These are phyloP conservation scores for Austropuccinia psidii DNA, from an alignment of 1,284 basidiomycete genomes.

Conservation along the genomic window DNA sequence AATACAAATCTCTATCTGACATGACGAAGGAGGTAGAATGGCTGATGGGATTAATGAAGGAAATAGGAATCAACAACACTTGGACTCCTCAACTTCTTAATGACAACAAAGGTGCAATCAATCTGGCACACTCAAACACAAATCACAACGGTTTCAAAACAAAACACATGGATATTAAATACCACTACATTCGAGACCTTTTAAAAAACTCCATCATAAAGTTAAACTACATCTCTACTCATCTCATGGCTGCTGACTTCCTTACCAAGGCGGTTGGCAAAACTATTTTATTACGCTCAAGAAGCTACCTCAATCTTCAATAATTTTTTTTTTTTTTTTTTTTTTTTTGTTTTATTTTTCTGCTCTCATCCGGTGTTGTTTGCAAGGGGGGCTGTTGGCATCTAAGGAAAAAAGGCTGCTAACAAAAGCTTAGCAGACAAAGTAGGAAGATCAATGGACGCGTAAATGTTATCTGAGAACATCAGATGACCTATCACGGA, in stretches of 20 bases:
- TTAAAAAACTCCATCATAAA: constrained; percentile 45
- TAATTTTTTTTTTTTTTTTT: no score
- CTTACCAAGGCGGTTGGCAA: constrained; percentile 52
- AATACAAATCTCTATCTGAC: constrained; percentile 53
- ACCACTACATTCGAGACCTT: constrained; percentile 50
- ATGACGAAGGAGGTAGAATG: constrained; percentile 50
- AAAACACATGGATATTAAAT: constrained; percentile 52
- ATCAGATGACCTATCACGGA: no score
- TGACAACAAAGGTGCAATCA: constrained; percentile 50
- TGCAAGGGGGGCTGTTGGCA: no score
- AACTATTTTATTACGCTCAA: no score
- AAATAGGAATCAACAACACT: constrained; percentile 39
- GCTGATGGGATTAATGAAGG: constrained; percentile 44
- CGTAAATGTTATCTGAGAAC: no score
- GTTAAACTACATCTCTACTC: constrained; percentile 44
- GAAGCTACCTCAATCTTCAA: no score
- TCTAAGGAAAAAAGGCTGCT: no score
- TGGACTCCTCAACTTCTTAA: constrained; percentile 39
- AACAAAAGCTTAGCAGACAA: no score
- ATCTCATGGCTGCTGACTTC: constrained; percentile 50
- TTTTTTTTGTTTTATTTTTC: no score
- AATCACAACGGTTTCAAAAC: constrained; percentile 43
- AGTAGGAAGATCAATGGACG: no score
- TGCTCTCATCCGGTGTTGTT: no score
- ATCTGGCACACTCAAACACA: constrained; percentile 46